Conservation (phyloP, 2,329 filamentous ascomycete genomes). For the Cladosporium cucumerinum region DNA sequence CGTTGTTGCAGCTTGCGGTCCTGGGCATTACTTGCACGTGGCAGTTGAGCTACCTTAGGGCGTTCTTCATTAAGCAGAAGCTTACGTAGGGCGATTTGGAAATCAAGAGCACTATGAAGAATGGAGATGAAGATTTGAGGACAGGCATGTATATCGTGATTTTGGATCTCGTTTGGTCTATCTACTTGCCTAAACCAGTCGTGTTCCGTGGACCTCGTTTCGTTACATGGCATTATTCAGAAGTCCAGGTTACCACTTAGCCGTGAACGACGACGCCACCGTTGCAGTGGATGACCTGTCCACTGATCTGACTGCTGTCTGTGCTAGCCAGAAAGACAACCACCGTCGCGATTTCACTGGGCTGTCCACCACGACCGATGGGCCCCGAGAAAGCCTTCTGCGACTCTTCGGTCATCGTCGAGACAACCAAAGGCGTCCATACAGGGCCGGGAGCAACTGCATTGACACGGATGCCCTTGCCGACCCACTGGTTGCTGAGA, state of each 20-base stretch:
- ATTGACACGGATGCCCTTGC: conserved; percentile 72
- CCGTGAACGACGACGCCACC: conserved; percentile 55
- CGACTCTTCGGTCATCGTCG: conserved; percentile 67
- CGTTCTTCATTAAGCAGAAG: conserved; percentile 99
- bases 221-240: neutral
- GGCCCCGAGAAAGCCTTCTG: conserved; percentile 70
- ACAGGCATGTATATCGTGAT: neutral
- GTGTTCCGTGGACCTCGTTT: neutral
- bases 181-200: neutral
- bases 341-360: conserved; percentile 76
- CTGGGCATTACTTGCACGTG: conserved; percentile 87
- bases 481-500: conserved; percentile 70
- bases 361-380: conserved; percentile 75
- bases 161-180: neutral
- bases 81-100: conserved; percentile 62
- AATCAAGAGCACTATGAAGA: neutral
- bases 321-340: conserved; percentile 75
- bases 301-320: conserved; percentile 71
- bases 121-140: neutral
- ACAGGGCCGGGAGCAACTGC: conserved; percentile 75
- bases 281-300: conserved; percentile 67
- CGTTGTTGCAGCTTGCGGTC: conserved; percentile 81
- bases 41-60: conserved; percentile 91
- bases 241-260: conserved; percentile 14
- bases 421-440: conserved; percentile 72